Base-by-base conservation (phyloP, 495 filamentous ascomycete genomes). In the Neurospora hispaniola region DNA sequence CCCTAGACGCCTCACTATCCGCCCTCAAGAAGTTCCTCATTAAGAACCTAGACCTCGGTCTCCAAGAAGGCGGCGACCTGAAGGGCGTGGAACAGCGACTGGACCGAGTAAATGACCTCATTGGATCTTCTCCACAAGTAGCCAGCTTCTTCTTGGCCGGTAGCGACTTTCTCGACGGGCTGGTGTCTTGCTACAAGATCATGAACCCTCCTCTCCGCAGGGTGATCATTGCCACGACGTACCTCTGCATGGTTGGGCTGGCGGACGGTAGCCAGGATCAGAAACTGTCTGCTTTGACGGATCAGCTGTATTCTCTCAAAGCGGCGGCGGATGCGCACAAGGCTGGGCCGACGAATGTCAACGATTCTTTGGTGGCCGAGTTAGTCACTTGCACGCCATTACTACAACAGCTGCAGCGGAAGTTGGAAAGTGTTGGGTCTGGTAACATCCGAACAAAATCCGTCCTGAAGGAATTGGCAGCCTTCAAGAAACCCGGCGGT, bases 231-330 rank as follows among this genome's bases (percentile, higher is more conserved):
- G 86, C 89, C 5, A 89, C 90, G 7, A 81, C 89, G 16, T 97
- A 94, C 75, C 85, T 94, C 9, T 90, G 91, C 43, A 81, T 97
- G 3, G 79, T 88, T 20, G 89, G 91, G 3, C 80, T 96, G 5
- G 84, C 91, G 12, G 89, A 91, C 74, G 87, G 87, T 3, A 62
- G 54, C 27, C 54, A 62, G 12, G 54, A 62, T 35, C 83, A 88
- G 16, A 94, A 93, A 68, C 81, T 89, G 70, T 92, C 93, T 31
- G 82, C 90, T 12, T 83, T 97, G 0, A 85, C 91, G 10, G 94
- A 97, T 78, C 92, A 94, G 72, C 81, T 97, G 4, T 97, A 94
- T 84, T 88, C 88, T 27, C 84, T 97, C 31, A 94, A 94, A 76
- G 82, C 86, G 6, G 88, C 88, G 31, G 88, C 89, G 16, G 88